A percentile compares a stretch with the other conserved stretches of the same genome.
phyloP scores from a whole-genome alignment of 2,329 filamentous ascomycete genomes.

The Pseudogymnoascus sp. region DNA sequence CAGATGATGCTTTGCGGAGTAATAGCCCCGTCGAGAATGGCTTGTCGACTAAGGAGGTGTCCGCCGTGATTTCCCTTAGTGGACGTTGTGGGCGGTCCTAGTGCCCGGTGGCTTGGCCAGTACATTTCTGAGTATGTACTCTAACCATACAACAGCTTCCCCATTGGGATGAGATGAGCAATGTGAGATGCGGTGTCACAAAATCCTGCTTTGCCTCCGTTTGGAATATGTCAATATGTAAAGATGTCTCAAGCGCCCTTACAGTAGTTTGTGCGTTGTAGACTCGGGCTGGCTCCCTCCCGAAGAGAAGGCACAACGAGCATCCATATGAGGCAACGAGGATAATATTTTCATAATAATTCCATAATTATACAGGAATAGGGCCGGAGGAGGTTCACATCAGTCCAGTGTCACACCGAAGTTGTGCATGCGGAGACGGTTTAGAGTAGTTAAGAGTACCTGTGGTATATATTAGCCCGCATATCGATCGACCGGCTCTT shows the following conservation, averaged over 20 bases:
- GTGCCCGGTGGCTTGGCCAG: slow-evolving; percentile 1
- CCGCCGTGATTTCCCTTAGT: background rate
- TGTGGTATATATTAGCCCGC: background rate
- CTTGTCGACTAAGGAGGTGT: background rate
- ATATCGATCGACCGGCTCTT: background rate
- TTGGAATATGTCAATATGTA: background rate
- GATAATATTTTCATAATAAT: background rate
- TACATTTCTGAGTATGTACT: background rate
- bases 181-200: background rate
- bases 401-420: background rate
- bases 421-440: background rate
- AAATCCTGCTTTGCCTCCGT: background rate
- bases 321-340: background rate
- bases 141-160: background rate
- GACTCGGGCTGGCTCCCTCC: background rate
- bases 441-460: background rate
- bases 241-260: background rate
- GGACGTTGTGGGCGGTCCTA: background rate
- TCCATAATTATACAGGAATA: background rate
- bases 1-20: slow-evolving; percentile 1
- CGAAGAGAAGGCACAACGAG: background rate
- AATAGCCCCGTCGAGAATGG: slow-evolving; percentile 6
- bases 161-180: background rate
- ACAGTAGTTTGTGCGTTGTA: background rate
- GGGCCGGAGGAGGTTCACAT: background rate